Evolutionary conservation across 768 basidiomycete species (phyloP), one percentile per base, ranked within the genome.

Genomic region (Boletus pseudo-olivaceus): DNA sequence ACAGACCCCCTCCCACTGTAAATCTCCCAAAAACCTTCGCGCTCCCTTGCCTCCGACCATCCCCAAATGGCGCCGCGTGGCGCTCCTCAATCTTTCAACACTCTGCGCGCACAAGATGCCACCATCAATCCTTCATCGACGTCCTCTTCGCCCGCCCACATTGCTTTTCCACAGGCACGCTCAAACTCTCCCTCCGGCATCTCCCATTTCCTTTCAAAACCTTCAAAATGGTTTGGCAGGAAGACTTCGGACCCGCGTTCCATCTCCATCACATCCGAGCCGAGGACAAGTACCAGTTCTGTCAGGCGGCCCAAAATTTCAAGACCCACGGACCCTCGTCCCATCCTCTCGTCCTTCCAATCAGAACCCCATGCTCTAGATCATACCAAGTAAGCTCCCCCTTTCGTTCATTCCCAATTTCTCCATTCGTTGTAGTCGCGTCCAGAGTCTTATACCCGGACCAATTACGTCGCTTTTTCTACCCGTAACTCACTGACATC

Each of bases 281-380:
- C 82, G 1, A 72, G 83, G 54, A 59, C 78, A 1, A 84, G 80
- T 56, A 73, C 68, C 14, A 76, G 77, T 47, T 78, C 78, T 4
- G 58, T 69, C 47, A 72, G 87, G 56, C 89, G 87, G 57, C 87
- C 82, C 49, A 91, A 90, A 76, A 93, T 92, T 35, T 92, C 90
- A 32, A 83, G 85, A 43, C 90, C 90, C 1, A 90, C 88, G 5
- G 90, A 92, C 62, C 90, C 88, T 9, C 74, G 90, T 20, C 90
- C 88, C 3, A 86, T 92, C 50, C 69, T 87, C 58, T 59, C 72
- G 3, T 71, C 69, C 17, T 59, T 77, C 42, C 73, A 72, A 58
- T 63, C 67, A 19, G 83, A 87, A 59, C 73, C 72, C 2, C 81
- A 82, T 60, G 72, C 73, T 37, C 66, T 73, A 49, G 74, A 76